Evolutionary conservation across 1,284 basidiomycete genomes (phyloP), one percentile per base, ranked within the genome.

Genomic region (Sparassis latifolia): DNA sequence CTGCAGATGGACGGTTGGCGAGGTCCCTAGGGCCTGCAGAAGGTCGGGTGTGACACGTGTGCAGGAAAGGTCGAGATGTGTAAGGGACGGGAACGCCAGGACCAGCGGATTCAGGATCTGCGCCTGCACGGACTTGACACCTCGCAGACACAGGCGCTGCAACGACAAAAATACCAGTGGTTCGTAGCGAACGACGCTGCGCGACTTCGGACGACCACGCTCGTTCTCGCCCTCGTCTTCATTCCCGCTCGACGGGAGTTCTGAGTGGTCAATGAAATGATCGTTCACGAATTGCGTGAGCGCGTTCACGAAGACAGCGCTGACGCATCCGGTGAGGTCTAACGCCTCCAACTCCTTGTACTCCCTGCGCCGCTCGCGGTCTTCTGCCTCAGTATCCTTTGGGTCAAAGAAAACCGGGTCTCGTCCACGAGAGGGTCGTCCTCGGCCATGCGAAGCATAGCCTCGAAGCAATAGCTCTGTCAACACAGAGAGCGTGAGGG

Each of bases 321-420:
- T 94, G 63, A 97, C 88, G 66, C 96, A 98, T 58, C 94, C 95
- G 27, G 94, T 97, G 48, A 98, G 71, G 65, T 99, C 96, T 37
- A 97, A 75, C 2, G 94, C 92, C 65, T 94, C 85, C 4, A 99
- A 75, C 48, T 91, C 84, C 54, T 76, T 82, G 74, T 84, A 92
- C 51, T 91, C 87, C 44, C 79, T 67, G 59, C 87, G 76, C 60
- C 91, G 73, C 50, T 90, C 86, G 46, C 76, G 74, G 54, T 88
- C 84, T 51, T 89, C 84, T 47, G 85, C 80, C 47, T 89, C 86
- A 0, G 68, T 63, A 48, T 84, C 80, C 51, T 71, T 70, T 10
- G 62, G 56, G 47, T 83, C 79, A 31, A 60, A 66, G n/a, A 66
- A 50, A 6, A 73, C 55, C 27, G 77, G 60, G 29, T 77, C 77